Evolutionary conservation across 2,329 filamentous ascomycete genomes (phyloP), one percentile per base, ranked within the genome.

Genomic region (Plectosphaerella sp.): DNA sequence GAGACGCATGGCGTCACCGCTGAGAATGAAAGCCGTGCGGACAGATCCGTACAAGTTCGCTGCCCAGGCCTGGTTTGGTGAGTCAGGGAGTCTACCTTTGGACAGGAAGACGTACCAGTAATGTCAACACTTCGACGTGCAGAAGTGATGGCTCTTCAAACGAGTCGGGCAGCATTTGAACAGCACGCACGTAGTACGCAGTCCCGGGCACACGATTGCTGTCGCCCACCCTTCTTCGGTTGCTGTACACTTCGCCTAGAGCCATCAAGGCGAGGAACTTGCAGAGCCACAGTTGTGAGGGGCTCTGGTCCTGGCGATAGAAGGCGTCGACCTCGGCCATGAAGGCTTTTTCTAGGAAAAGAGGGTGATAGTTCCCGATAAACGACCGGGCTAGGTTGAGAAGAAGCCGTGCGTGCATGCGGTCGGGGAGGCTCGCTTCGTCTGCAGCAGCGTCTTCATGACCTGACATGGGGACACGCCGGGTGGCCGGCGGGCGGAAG

Each of bases 251-350:
- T 48, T 76, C 71, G 0, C 73, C 73, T 41, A 76, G 63, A 0
- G 71, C 70, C 61, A 76, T 74, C 9, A 76, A 56, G 0, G 69
- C 67, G 43, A 72, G 75, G 42, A 74, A 72, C 43, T 74, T 74
- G 59, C 71, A 74, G 11, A 73, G 58, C 60, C 70, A 72, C 1
- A 65, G 28, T 3, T 52, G 51, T 0, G 48, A 69, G 15, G 41
- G 65, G 41, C 58, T 58, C 9, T 59, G 58, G 4, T 68, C 59
- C 57, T 68, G 52, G 59, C 71, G 50, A 47, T 69, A 70, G 1
- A 68, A 62, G 4, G 62, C 58, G 47, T 64, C 73, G 57, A 57
- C 69, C 56, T 61, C 69, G 55, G 56, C 68, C 68, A 59, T 70
- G 48, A 50, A 73, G 54, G 52, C 68, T 48, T 60, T 72, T 61